phyloP scores from a whole-genome alignment of 352 stramenopile genomes.

The Phytophthora cactorum region DNA sequence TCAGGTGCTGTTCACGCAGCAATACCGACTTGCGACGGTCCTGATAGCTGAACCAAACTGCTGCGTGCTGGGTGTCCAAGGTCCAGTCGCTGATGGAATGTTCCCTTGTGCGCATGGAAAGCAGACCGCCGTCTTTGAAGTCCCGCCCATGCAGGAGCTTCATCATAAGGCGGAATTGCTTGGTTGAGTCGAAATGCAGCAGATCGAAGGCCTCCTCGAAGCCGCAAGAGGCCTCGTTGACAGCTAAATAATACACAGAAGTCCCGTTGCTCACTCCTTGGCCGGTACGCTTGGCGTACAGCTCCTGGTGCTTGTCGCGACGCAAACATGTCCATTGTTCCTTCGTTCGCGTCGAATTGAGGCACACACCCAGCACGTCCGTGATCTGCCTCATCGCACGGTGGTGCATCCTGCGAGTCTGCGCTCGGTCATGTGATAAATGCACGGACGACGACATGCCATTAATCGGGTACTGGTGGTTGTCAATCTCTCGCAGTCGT shows the following conservation, averaged over 20 bases:
- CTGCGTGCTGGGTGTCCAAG: conserved; percentile 57
- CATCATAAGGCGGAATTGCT: conserved; percentile 68
- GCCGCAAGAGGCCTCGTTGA: conserved; percentile 62
- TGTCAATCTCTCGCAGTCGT: not conserved
- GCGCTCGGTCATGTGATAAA: conserved; percentile 55
- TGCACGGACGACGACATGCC: conserved; percentile 44
- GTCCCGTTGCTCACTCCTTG: conserved; percentile 33
- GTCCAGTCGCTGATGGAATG: conserved; percentile 44
- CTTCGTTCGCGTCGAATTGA: conserved; percentile 61
- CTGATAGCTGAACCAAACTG: conserved; percentile 68
- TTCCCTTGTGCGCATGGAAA: conserved; percentile 45
- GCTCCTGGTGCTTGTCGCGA: conserved; percentile 55
- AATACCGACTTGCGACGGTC: conserved; percentile 57
- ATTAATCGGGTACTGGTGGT: not conserved
- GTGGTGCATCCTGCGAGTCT: conserved; percentile 64
- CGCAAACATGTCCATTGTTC: conserved; percentile 63
- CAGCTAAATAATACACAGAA: conserved; percentile 55
- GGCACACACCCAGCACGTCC: conserved; percentile 55
- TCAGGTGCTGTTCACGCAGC: conserved; percentile 57
- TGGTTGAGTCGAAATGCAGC: conserved; percentile 60
- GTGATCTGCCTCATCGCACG: conserved; percentile 70
- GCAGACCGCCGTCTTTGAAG: conserved; percentile 60
- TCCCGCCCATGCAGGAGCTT: conserved; percentile 61
- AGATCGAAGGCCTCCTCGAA: conserved; percentile 70
- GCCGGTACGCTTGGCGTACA: conserved; percentile 57